Evolutionary conservation across 2,329 filamentous ascomycete genomes (phyloP).

Genomic region (Colletotrichum tropicale): DNA sequence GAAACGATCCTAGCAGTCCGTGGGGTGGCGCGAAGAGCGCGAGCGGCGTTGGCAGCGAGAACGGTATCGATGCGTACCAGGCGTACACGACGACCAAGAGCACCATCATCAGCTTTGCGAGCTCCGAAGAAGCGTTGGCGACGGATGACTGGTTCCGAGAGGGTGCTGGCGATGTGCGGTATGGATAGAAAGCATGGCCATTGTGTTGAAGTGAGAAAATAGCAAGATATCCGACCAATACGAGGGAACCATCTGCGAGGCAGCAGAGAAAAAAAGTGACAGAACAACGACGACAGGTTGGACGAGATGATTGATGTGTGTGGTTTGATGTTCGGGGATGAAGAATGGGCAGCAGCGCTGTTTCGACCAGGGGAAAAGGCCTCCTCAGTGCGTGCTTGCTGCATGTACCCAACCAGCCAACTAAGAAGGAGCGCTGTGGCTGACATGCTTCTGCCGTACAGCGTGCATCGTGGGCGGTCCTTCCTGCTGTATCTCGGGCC

Average conservation of each 20-base stretch:
- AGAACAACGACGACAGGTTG: neutral
- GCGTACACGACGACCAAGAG: constrained; percentile 67
- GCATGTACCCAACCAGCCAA: neutral
- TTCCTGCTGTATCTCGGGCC: neutral
- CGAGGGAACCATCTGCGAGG: neutral
- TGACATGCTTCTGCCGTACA: neutral
- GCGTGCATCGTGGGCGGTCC: neutral
- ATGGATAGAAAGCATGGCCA: constrained; percentile 47
- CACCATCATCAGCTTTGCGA: constrained; percentile 72
- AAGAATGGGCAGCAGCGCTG: neutral
- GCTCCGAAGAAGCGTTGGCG: constrained; percentile 52
- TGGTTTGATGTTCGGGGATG: constrained; percentile 20
- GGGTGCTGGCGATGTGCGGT: constrained; percentile 59
- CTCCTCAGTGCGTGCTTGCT: neutral
- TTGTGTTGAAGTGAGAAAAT: neutral
- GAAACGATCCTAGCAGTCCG: constrained; percentile 74
- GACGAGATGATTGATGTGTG: neutral
- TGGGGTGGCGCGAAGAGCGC: constrained; percentile 69
- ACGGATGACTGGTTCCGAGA: constrained; percentile 74
- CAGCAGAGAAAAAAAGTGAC: neutral
- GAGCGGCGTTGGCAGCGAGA: constrained; percentile 75
- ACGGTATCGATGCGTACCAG: constrained; percentile 68
- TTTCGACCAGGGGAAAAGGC: neutral
- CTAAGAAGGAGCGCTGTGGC: neutral
- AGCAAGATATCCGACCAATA: neutral